Base-by-base conservation (phyloP, 2,329 filamentous ascomycete species). In the Hypoxylon rubiginosum region DNA sequence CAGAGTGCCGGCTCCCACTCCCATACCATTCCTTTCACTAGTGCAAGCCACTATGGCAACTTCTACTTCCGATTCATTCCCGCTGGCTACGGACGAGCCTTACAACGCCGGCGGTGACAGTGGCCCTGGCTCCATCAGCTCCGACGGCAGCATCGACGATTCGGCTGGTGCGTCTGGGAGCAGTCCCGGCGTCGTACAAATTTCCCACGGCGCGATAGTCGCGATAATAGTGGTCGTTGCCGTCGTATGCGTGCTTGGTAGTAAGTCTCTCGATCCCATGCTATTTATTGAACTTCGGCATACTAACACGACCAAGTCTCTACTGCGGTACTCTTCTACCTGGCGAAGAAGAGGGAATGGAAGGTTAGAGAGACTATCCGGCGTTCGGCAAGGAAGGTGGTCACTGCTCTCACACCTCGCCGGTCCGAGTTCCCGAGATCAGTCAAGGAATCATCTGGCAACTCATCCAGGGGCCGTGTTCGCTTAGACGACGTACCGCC, bases 341-440 rank as follows among this genome's bases (percentile, higher is more conserved):
- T 95, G 39, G 91, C 93, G 59, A 96, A 96, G 84, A 94, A 93
- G 81, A 88, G 90, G 50, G 92, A 94, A 78, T 96, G 93, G 93
- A 91, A 90, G 70, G 83, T 96, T 71, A 88, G 90, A 63, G 88
- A 92, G 75, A 91, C 85, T 30, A 83, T 97, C 62, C 86, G 90
- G 59, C 88, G 87, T 69, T 94, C 92, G 1, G 88, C 88, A 32
- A 84, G 83, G 67, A 88, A 83, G 73, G 87, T 91, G 28, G 86
- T 85, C 46, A 85, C 83, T 3, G 88, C 84, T 4, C 82, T 91
- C 59, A 90, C 88, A n/a, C 88, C 88, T 5, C 81, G 88, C 51
- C 83, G 88, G 61, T 79, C 83, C 60, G 87, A 89, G 71, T 90
- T 90, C 65, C 88, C 88, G 2, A 83, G 79, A 50, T 86, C 86